phyloP scores from a whole-genome alignment of 768 basidiomycete genomes.

The Tephrocybe rancida region DNA sequence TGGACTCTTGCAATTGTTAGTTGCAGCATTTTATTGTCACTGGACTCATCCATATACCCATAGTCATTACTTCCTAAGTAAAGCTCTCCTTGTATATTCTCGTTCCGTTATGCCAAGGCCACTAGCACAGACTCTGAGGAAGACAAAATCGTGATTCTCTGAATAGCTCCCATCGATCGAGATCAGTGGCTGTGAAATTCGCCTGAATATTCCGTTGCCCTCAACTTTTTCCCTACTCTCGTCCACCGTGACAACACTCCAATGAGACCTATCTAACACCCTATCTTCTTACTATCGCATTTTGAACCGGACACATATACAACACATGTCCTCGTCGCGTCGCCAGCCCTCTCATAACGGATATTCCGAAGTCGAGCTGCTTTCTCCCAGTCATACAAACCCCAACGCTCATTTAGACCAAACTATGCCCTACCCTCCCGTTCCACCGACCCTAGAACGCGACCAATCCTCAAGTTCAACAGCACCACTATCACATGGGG shows the following conservation, averaged over 20 bases:
- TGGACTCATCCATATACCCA: no score
- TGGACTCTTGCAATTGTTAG: no score
- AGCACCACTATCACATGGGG: conserved; percentile 9
- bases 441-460: conserved; percentile 1
- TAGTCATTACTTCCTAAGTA: no score
- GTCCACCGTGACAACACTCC: neutral
- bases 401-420: conserved; percentile 1
- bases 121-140: no score
- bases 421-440: conserved; percentile 21
- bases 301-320: neutral
- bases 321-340: conserved; percentile 8
- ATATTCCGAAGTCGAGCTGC: conserved; percentile 7
- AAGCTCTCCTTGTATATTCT: no score
- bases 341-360: conserved; percentile 8
- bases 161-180: no score
- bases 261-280: conserved; percentile 3
- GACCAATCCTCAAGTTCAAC: conserved; percentile 14
- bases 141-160: no score
- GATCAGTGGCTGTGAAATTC: conserved; percentile 2
- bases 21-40: no score
- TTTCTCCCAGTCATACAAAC: neutral
- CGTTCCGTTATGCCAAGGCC: no score
- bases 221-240: neutral
- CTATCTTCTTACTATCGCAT: conserved; percentile 36
- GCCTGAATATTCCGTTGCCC: no score